Evolutionary conservation across 163 green algal species (phyloP), one percentile per base, ranked within the genome.

Genomic region (Volvox carteri): DNA sequence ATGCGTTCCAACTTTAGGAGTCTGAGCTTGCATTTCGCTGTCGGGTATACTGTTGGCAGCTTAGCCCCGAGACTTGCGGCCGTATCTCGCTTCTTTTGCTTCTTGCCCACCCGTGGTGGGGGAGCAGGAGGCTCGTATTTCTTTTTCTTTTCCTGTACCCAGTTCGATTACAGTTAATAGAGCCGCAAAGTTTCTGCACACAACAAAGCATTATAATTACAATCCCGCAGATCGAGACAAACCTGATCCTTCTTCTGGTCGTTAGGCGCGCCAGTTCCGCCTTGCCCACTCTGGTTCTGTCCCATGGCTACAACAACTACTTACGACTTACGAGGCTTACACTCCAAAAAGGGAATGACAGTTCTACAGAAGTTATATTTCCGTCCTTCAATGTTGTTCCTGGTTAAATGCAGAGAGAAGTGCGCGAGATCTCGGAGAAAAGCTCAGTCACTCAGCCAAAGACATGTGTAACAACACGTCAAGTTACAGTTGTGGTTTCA

Each of bases 1-100:
- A 99, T 93, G 21, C 98, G 95, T 92, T 99, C 97, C 46, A 99
- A 95, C 93, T 99, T 99, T 0, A 99, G 93, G 83, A 99, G 91
- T 16, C 97, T 94, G 62, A 99, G 95, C 86, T 99, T 99, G 95
- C 98, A 99, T 86, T 98, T 98, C 5, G 97, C 95, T 42, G 93
- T 98, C 35, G 98, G 98, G 33, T 95, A 98, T 54, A 99, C 94
- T 16, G 70, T 89, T 0, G 94, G 94, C 44, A 99, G 94, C 89
- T 96, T 97, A 30, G 86, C 90, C 44, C 96, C 96, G 18, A 98
- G 87, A 44, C 87, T 92, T 9, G 91, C 92, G 6, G 90, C 94
- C n/a, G 93, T 92, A 76, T 96, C 96, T 12, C 95, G 92, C 52
- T 96, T 96, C 52, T 94, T 93, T 91, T 98, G 96, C 94, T 99